Evolutionary conservation across 305 asterid species (phyloP).

Genomic region (Fraxinus sp.): DNA sequence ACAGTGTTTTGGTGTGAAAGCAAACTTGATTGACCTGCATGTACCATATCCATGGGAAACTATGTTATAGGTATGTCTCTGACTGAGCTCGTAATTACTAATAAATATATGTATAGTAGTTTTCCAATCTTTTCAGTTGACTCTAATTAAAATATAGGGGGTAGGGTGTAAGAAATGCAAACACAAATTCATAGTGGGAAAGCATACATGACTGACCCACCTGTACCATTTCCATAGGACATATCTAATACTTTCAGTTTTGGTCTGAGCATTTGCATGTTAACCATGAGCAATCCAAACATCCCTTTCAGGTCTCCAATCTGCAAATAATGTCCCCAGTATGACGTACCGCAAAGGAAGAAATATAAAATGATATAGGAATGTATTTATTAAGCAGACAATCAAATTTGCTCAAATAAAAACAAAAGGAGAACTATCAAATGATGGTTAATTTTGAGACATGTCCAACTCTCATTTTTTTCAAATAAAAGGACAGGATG

Average conservation of each 20-base stretch:
- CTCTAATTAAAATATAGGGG: slow-evolving; percentile 12
- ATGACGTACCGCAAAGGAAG: slow-evolving; percentile 7
- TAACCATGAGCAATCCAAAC: slow-evolving; percentile 60
- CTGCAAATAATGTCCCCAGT: slow-evolving; percentile 37
- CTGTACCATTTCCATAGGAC: slow-evolving; percentile 66
- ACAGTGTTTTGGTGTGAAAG: not conserved
- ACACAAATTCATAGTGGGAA: not conserved
- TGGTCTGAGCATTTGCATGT: slow-evolving; percentile 54
- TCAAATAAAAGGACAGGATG: not conserved
- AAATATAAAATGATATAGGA: not conserved
- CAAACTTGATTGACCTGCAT: slow-evolving; percentile 12
- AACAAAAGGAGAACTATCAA: not conserved
- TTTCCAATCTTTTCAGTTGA: slow-evolving; percentile 4
- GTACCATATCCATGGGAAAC: not conserved
- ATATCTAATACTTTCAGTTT: slow-evolving; percentile 63
- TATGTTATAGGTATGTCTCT: not conserved
- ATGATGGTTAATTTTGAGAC: not conserved
- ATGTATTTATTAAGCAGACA: slow-evolving; percentile 2
- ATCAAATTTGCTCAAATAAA: not conserved
- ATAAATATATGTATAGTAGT: not conserved
- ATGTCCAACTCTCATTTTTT: not conserved
- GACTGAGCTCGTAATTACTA: slow-evolving; percentile 8
- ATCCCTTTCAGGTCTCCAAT: slow-evolving; percentile 77
- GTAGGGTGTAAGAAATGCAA: not conserved
- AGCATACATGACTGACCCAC: slow-evolving; percentile 36